Evolutionary conservation across 306 rosid genomes (phyloP).

Genomic region (Neltuma alba): DNA sequence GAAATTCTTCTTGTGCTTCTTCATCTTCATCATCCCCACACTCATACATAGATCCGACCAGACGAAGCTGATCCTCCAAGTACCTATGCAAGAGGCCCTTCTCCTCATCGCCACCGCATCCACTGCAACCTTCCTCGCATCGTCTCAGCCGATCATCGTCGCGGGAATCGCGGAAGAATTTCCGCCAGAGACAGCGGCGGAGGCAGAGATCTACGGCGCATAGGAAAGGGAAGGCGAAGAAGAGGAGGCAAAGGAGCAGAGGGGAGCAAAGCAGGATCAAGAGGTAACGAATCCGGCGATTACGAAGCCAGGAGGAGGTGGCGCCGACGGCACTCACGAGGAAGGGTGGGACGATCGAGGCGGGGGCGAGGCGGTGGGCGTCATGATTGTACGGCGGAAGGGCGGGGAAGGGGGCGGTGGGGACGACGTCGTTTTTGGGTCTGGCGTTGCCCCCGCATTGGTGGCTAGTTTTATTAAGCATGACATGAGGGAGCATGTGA

Average conservation of each 20-base stretch:
- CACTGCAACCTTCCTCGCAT: constrained; percentile 47
- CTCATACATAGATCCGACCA: constrained; percentile 49
- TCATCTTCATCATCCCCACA: constrained; percentile 37
- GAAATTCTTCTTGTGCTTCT: constrained; percentile 9
- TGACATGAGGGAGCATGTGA: constrained; percentile 38
- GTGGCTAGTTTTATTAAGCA: constrained; percentile 38
- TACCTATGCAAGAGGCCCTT: constrained; percentile 47
- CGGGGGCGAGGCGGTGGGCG: neutral
- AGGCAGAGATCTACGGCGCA: constrained; percentile 40
- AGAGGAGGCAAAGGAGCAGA: constrained; percentile 34
- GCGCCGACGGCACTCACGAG: constrained; percentile 28
- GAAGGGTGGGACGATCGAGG: constrained; percentile 4
- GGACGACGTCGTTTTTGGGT: too few species aligned
- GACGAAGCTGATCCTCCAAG: constrained; percentile 50
- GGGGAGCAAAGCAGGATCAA: constrained; percentile 43
- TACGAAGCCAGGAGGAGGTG: constrained; percentile 39
- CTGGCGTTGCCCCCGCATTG: constrained; percentile 18
- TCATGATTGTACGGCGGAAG: constrained; percentile 30
- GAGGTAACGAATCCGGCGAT: constrained; percentile 43
- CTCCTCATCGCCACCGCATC: constrained; percentile 11
- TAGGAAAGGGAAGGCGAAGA: constrained; percentile 38
- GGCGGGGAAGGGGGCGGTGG: too few species aligned
- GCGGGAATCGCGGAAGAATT: neutral
- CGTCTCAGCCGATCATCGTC: constrained; percentile 35
- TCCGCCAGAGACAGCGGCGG: constrained; percentile 40